These are phyloP conservation scores for Delphinella strobiligena DNA, from an alignment of 2,329 filamentous ascomycete species.

Conservation along the genomic window DNA sequence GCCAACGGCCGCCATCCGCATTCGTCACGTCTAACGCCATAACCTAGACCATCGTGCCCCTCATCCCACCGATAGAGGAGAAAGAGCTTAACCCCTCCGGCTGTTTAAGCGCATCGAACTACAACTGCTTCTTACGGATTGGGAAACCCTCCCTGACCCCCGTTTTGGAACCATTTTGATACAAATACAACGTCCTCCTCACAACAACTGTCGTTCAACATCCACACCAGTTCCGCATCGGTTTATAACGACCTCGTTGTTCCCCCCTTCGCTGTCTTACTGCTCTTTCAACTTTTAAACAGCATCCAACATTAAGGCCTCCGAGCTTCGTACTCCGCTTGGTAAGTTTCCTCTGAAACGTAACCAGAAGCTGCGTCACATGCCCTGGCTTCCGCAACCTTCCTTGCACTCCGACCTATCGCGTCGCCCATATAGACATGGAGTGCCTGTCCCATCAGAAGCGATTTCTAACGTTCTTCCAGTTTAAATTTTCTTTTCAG, in stretches of 20 bases:
- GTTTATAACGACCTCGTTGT: constrained; percentile 10
- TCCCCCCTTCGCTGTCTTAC: constrained; percentile 8
- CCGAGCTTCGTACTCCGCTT: background rate
- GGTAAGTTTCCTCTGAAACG: background rate
- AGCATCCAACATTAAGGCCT: background rate
- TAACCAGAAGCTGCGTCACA: background rate
- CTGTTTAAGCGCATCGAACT: constrained; percentile 7
- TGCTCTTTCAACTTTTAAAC: background rate
- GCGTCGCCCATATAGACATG: constrained; percentile 1
- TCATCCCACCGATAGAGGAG: constrained; percentile 5
- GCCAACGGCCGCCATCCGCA: constrained; percentile 7
- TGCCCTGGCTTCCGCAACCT: background rate
- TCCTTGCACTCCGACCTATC: background rate
- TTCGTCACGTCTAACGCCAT: constrained; percentile 6
- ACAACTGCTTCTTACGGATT: constrained; percentile 5
- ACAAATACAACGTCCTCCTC: constrained; percentile 9
- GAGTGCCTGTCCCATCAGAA: no score
- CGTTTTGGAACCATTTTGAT: constrained; percentile 5
- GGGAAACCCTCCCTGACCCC: constrained; percentile 6
- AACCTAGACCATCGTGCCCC: constrained; percentile 6
- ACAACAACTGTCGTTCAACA: constrained; percentile 9
- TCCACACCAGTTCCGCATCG: constrained; percentile 8
- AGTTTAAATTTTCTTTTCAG: constrained; percentile 17
- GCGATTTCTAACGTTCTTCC: background rate
- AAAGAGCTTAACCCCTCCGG: constrained; percentile 7